Evolutionary conservation across 495 filamentous ascomycete genomes (phyloP).

Genomic region (Bacidia rubella): DNA sequence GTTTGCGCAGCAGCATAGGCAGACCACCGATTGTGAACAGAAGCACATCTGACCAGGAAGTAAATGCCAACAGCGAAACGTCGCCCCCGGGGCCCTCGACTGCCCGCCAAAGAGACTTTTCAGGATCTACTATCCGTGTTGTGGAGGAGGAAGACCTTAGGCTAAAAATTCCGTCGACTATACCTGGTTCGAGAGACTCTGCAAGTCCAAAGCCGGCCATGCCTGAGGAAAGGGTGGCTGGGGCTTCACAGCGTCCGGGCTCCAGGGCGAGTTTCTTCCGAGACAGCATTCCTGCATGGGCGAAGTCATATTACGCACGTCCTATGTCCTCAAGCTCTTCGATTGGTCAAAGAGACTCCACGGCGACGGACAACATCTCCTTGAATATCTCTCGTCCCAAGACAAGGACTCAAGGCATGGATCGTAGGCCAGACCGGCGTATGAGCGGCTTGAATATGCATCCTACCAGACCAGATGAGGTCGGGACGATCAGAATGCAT

Average conservation of each 20-base stretch:
- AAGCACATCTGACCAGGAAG: neutral
- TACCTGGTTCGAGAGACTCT: conserved; percentile 24
- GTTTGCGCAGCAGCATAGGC: conserved; percentile 2
- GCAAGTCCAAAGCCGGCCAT: conserved; percentile 20
- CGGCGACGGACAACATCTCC: conserved; percentile 31
- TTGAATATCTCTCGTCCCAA: conserved; percentile 38
- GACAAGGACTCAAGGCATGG: conserved; percentile 30
- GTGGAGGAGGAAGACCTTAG: conserved; percentile 32
- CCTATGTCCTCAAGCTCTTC: conserved; percentile 12
- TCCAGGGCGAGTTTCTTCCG: conserved; percentile 39
- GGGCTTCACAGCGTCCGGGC: conserved; percentile 28
- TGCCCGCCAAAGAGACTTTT: conserved; percentile 21
- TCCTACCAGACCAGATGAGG: conserved; percentile 10
- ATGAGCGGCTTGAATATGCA: conserved; percentile 11
- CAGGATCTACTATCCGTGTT: conserved; percentile 33
- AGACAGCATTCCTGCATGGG: conserved; percentile 50
- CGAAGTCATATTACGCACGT: conserved; percentile 38
- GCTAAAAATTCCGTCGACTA: conserved; percentile 25
- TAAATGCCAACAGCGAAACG: neutral
- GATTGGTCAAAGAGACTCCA: conserved; percentile 6
- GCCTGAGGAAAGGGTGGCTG: conserved; percentile 26
- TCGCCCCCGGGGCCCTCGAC: conserved; percentile 10
- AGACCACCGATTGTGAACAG: conserved; percentile 1
- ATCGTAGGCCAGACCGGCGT: conserved; percentile 11
- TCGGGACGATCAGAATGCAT: conserved; percentile 8